Evolutionary conservation across 106 monocot species (phyloP).

Genomic region (Phalaenopsis equestris): DNA sequence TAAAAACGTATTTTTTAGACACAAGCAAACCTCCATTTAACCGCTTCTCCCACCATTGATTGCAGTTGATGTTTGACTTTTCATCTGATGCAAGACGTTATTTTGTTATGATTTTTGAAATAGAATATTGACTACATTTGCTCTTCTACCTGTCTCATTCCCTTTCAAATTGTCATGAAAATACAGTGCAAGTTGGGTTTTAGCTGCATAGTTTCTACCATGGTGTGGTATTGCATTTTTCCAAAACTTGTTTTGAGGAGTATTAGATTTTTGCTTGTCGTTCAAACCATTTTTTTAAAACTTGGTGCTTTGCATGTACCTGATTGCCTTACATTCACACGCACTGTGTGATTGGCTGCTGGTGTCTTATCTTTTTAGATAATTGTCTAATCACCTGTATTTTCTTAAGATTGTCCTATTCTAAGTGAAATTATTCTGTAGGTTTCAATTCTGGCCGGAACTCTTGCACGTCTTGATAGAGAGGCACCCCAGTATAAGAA

Average conservation of each 20-base stretch:
- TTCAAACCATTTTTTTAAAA: neutral
- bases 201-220: neutral
- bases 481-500: conserved; percentile 97
- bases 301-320: neutral
- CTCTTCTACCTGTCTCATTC: too few species aligned
- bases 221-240: neutral
- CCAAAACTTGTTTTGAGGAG: neutral
- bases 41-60: neutral
- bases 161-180: neutral
- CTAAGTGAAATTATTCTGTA: conserved; percentile 10
- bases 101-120: neutral
- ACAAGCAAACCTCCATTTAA: neutral
- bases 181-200: neutral
- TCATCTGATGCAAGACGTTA: neutral
- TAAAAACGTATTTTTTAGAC: neutral
- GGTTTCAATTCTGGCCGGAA: conserved; percentile 99
- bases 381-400: neutral
- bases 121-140: neutral
- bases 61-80: neutral
- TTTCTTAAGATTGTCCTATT: neutral
- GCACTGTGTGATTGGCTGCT: neutral
- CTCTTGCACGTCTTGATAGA: conserved; percentile 90
- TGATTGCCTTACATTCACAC: neutral
- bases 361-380: neutral
- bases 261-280: neutral